These are phyloP conservation scores for Fonsecaea multimorphosa DNA, from an alignment of 2,329 filamentous ascomycete species.

Conservation along the genomic window DNA sequence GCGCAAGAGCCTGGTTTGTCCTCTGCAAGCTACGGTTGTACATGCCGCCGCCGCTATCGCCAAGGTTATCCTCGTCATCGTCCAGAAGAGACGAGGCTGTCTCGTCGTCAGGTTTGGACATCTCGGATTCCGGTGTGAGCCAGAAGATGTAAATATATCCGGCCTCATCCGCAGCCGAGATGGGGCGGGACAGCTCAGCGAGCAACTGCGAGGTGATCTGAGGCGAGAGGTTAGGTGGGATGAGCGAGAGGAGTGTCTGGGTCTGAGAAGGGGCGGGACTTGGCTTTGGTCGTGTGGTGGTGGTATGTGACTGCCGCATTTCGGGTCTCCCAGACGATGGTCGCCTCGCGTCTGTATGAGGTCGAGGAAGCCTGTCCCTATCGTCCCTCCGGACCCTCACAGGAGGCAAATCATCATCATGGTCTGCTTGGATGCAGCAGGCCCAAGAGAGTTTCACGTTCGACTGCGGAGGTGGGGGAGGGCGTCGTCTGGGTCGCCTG, in stretches of 20 bases:
- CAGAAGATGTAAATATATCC: constrained; percentile 99
- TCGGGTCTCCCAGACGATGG: constrained; percentile 18
- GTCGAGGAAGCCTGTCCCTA: neutral
- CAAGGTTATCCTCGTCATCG: constrained; percentile 29
- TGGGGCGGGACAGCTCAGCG: constrained; percentile 75
- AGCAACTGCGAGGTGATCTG: constrained; percentile 73
- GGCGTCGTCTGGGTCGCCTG: constrained; percentile 29
- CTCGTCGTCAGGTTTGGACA: constrained; percentile 62
- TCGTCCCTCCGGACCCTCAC: constrained; percentile 10
- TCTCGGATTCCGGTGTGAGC: constrained; percentile 73
- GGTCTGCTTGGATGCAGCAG: constrained; percentile 37
- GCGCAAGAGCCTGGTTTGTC: constrained; percentile 48
- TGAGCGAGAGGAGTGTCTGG: constrained; percentile 65
- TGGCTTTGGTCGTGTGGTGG: constrained; percentile 27
- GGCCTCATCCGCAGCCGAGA: constrained; percentile 75
- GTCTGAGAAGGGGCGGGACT: constrained; percentile 47
- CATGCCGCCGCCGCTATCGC: neutral
- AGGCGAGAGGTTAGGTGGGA: constrained; percentile 71
- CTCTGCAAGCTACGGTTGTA: constrained; percentile 36
- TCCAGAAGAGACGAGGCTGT: constrained; percentile 65
- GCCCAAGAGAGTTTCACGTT: constrained; percentile 39
- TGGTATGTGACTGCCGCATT: constrained; percentile 21
- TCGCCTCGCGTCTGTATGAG: neutral
- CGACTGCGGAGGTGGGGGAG: constrained; percentile 29
- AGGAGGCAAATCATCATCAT: constrained; percentile 29